These are phyloP conservation scores for Daldinia decipiens DNA, from an alignment of 495 filamentous ascomycete genomes.

Conservation along the genomic window DNA sequence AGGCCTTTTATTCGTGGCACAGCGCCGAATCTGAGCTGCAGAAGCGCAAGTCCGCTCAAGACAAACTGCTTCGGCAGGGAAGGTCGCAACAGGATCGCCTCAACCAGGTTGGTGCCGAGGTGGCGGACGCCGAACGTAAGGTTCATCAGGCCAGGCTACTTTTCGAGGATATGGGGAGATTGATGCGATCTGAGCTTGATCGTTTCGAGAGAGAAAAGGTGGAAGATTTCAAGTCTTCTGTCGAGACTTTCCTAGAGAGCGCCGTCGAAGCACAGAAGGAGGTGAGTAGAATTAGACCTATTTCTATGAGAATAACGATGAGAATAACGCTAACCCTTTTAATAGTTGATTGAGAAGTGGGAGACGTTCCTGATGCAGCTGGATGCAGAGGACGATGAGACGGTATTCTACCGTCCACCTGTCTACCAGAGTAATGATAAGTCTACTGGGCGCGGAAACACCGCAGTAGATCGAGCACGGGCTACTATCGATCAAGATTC, in stretches of 20 bases:
- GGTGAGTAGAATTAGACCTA: conserved; percentile 62
- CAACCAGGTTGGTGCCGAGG: conserved; percentile 90
- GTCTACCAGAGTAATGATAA: conserved; percentile 55
- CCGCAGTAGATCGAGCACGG: conserved; percentile 60
- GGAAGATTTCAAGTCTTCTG: conserved; percentile 97
- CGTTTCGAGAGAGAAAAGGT: conserved; percentile 97
- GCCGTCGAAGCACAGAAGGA: conserved; percentile 99
- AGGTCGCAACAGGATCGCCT: conserved; percentile 94
- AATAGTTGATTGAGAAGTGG: conserved; percentile 95
- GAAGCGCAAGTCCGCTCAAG: conserved; percentile 85
- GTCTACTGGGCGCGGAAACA: conserved; percentile 54
- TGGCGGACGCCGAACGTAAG: conserved; percentile 89
- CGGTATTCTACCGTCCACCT: conserved; percentile 76
- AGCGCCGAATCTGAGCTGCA: conserved; percentile 85
- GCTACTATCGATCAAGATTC: conserved; percentile 64
- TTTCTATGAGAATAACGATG: conserved; percentile 9
- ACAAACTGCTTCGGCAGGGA: conserved; percentile 91
- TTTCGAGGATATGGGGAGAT: conserved; percentile 96
- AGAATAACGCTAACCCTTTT: conserved; percentile 29
- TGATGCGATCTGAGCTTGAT: conserved; percentile 91
- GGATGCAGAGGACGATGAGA: conserved; percentile 89
- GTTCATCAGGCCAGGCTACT: conserved; percentile 89
- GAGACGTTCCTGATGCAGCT: conserved; percentile 96
- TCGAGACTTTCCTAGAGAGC: conserved; percentile 96
- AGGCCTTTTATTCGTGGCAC: conserved; percentile 94